Evolutionary conservation across 495 filamentous ascomycete genomes (phyloP).

Genomic region (Copromyces sp.): DNA sequence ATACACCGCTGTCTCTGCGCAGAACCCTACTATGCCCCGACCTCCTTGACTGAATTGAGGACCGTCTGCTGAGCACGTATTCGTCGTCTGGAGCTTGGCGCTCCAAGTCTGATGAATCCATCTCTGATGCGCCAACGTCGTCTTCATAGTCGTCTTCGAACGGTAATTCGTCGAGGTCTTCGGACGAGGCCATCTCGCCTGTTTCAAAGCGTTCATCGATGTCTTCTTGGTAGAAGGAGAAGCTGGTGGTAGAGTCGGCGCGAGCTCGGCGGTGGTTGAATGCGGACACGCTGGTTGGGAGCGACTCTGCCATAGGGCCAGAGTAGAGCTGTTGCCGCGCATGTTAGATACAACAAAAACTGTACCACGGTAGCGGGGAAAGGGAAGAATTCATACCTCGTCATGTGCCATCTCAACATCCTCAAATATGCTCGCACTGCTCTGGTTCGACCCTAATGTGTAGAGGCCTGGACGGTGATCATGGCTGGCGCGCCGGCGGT

Average conservation of each 20-base stretch:
- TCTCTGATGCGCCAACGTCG: slow-evolving; percentile 30
- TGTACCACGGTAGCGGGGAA: not conserved
- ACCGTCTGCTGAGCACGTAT: slow-evolving; percentile 29
- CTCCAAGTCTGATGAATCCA: slow-evolving; percentile 34
- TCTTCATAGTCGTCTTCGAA: slow-evolving; percentile 31
- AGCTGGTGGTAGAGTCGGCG: slow-evolving; percentile 77
- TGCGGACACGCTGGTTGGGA: slow-evolving; percentile 79
- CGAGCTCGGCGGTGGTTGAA: slow-evolving; percentile 75
- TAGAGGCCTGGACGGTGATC: slow-evolving; percentile 33
- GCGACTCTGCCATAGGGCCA: slow-evolving; percentile 86
- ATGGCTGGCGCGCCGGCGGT: not conserved
- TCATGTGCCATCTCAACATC: slow-evolving; percentile 99
- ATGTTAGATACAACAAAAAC: slow-evolving; percentile 11
- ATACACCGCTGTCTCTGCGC: slow-evolving; percentile 46
- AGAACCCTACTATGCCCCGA: slow-evolving; percentile 69
- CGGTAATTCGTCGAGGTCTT: slow-evolving; percentile 30
- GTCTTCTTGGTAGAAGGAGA: slow-evolving; percentile 73
- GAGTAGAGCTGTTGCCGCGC: slow-evolving; percentile 60
- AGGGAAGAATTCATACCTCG: slow-evolving; percentile 49
- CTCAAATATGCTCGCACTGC: slow-evolving; percentile 73
- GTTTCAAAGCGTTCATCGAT: slow-evolving; percentile 31
- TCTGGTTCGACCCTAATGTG: slow-evolving; percentile 63
- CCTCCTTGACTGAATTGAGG: slow-evolving; percentile 37
- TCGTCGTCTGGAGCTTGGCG: slow-evolving; percentile 25
- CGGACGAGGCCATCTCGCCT: slow-evolving; percentile 4